Conservation (phyloP, 805 yeast species). For the Schizosaccharomyces octosporus region DNA sequence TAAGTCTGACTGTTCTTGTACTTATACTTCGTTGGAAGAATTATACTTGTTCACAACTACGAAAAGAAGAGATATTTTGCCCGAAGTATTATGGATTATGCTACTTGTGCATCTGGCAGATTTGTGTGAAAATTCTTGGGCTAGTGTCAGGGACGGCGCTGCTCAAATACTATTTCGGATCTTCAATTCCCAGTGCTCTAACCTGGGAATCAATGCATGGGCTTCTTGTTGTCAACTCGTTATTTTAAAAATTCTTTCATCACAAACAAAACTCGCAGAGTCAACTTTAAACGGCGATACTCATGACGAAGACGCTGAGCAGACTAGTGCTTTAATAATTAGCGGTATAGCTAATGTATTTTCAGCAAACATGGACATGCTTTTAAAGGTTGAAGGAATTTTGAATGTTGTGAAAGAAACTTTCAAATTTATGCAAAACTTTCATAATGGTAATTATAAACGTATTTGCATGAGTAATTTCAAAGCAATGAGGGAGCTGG, state of each 20-base stretch:
- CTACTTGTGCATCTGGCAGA: conserved; percentile 35
- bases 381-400: neutral
- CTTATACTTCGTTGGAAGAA: neutral
- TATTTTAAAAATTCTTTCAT: conserved; percentile 19
- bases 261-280: neutral
- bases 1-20: neutral
- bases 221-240: conserved; percentile 37
- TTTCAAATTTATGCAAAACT: neutral
- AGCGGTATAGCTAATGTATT: neutral
- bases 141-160: conserved; percentile 74
- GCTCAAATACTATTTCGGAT: conserved; percentile 71
- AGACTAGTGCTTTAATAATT: neutral
- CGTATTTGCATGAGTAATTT: neutral
- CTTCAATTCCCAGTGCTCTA: conserved; percentile 41
- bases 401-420: neutral
- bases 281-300: too few species aligned
- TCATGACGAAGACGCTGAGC: neutral
- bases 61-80: neutral
- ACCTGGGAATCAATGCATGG: conserved; percentile 34
- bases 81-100: conserved; percentile 29
- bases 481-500: neutral
- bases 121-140: conserved; percentile 37
- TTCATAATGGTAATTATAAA: neutral
- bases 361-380: neutral
- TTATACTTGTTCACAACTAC: neutral